Evolutionary conservation across 176 grass and related monocot species (phyloP).

Genomic region (Puya raimondii): DNA sequence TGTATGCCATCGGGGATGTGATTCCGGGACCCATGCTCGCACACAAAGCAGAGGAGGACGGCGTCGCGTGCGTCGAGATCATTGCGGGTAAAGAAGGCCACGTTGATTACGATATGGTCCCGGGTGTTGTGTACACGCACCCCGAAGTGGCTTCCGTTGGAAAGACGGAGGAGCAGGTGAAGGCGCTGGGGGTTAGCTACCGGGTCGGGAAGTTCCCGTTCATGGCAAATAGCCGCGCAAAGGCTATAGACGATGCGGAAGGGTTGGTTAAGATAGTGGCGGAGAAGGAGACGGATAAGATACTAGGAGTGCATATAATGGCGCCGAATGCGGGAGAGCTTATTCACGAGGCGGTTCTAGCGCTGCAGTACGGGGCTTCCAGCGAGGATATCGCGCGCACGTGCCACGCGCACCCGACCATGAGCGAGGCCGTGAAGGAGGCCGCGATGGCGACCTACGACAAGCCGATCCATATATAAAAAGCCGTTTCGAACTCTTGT

Average conservation of each 20-base stretch:
- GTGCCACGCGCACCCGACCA: conserved; percentile 77
- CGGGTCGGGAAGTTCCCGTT: conserved; percentile 75
- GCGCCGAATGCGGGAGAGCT: conserved; percentile 64
- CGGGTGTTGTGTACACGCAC: conserved; percentile 91
- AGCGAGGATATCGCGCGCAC: conserved; percentile 78
- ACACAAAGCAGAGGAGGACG: conserved; percentile 98
- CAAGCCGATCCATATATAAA: conserved; percentile 66
- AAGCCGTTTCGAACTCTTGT: not conserved
- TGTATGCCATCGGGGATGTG: conserved; percentile 87
- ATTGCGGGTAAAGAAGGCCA: conserved; percentile 96
- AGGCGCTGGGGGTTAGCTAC: conserved; percentile 54
- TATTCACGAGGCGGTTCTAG: conserved; percentile 76
- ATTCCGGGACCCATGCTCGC: conserved; percentile 99
- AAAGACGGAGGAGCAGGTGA: conserved; percentile 86
- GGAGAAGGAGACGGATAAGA: conserved; percentile 75
- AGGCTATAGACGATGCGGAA: conserved; percentile 76
- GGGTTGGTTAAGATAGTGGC: conserved; percentile 76
- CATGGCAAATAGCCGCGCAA: conserved; percentile 71
- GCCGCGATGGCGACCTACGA: conserved; percentile 64
- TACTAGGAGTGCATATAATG: conserved; percentile 83
- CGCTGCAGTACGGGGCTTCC: conserved; percentile 71
- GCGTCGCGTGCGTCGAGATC: conserved; percentile 83
- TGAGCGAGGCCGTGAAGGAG: conserved; percentile 87
- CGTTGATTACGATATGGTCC: conserved; percentile 85
- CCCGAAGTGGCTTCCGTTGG: conserved; percentile 93